These are phyloP conservation scores for Deinandra increscens DNA, from an alignment of 129 eudicot species.

Conservation along the genomic window DNA sequence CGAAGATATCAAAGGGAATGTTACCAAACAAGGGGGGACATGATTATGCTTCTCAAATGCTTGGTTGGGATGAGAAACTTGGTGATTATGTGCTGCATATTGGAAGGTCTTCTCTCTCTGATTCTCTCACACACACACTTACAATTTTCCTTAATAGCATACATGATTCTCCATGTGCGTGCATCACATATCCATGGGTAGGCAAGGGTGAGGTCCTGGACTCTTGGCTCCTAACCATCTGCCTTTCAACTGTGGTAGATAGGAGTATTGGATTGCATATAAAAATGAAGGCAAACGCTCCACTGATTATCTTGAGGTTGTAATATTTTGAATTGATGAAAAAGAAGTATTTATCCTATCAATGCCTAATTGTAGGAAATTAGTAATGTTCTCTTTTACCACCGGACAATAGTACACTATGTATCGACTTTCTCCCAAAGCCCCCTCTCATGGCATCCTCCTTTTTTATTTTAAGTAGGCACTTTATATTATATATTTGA, in stretches of 20 bases:
- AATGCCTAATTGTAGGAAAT: conserved; percentile 5
- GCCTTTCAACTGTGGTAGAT: neutral
- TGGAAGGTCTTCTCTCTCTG: conserved; percentile 56
- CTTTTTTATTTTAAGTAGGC: conserved; percentile 12
- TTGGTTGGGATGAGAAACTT: conserved; percentile 48
- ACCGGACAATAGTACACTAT: neutral
- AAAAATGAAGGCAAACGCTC: neutral
- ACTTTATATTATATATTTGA: neutral
- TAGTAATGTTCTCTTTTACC: conserved; percentile 5
- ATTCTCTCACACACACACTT: conserved; percentile 7
- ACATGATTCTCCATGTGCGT: conserved; percentile 3
- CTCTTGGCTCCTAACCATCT: neutral
- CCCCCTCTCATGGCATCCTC: neutral
- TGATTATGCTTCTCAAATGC: conserved; percentile 35
- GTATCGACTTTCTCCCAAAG: conserved; percentile 10
- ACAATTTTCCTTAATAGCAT: conserved; percentile 2
- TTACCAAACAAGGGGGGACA: conserved; percentile 50
- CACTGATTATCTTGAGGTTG: neutral
- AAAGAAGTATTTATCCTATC: conserved; percentile 2
- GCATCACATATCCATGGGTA: neutral
- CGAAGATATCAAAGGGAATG: conserved; percentile 47
- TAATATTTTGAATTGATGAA: neutral
- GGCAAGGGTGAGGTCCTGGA: conserved; percentile 17
- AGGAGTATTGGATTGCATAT: conserved; percentile 4
- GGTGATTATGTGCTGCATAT: conserved; percentile 44